These are phyloP conservation scores for Boletus sp. DNA, from an alignment of 768 basidiomycete species.

Conservation along the genomic window DNA sequence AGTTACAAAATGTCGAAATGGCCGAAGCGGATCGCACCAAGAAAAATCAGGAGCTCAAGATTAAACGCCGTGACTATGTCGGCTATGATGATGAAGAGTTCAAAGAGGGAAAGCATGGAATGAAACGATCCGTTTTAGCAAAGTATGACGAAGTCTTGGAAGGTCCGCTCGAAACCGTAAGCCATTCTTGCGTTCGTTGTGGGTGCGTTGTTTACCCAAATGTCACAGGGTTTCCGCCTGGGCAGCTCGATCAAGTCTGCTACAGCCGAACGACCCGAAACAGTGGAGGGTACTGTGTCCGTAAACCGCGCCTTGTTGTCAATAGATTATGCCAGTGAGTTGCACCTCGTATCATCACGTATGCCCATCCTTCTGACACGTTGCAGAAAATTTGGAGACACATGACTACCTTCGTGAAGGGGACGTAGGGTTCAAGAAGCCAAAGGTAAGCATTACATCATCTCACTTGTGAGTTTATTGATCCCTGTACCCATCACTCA, in stretches of 20 bases:
- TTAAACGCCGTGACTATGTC: conserved; percentile 85
- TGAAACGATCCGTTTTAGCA: conserved; percentile 77
- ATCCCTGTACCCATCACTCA: conserved; percentile 35
- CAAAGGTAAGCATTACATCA: conserved; percentile 52
- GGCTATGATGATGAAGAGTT: conserved; percentile 98
- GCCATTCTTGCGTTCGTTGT: conserved; percentile 18
- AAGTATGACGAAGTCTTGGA: conserved; percentile 95
- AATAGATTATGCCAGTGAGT: conserved; percentile 88
- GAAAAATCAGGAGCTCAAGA: conserved; percentile 80
- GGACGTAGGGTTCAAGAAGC: conserved; percentile 93
- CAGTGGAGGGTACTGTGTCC: conserved; percentile 48
- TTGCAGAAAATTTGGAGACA: conserved; percentile 75
- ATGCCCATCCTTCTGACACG: conserved; percentile 13
- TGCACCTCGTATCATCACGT: not conserved
- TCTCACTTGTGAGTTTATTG: not conserved
- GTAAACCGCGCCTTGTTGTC: conserved; percentile 80
- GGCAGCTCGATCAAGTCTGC: conserved; percentile 53
- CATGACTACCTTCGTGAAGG: conserved; percentile 91
- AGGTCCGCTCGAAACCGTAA: conserved; percentile 65
- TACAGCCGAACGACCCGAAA: conserved; percentile 39
- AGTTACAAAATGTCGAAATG: conserved; percentile 93
- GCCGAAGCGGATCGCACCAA: conserved; percentile 81
- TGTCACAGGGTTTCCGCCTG: conserved; percentile 76
- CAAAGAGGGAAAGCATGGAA: conserved; percentile 63
- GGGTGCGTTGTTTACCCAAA: not conserved